These are phyloP conservation scores for Aspergillus floridensis DNA, from an alignment of 2,329 filamentous ascomycete genomes.

Conservation along the genomic window DNA sequence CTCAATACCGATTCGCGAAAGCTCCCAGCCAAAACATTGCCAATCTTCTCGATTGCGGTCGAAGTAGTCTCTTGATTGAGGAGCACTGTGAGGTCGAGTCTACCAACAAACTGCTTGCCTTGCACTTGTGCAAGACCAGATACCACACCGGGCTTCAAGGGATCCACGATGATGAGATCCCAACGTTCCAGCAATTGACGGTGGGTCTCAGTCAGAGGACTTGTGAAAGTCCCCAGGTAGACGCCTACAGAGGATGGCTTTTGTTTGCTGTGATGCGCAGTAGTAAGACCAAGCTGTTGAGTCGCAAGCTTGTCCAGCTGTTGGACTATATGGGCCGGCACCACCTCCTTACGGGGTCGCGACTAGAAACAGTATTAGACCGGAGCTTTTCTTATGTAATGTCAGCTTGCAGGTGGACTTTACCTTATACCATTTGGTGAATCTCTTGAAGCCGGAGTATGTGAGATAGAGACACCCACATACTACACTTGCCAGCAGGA, in stretches of 20 bases:
- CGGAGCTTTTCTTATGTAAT: background rate
- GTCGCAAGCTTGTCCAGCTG: slow-evolving; percentile 24
- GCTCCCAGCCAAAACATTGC: slow-evolving; percentile 23
- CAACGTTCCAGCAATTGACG: slow-evolving; percentile 39
- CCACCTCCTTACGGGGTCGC: slow-evolving; percentile 19
- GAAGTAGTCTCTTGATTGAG: slow-evolving; percentile 23
- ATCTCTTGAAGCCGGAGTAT: slow-evolving; percentile 24
- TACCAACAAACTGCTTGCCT: slow-evolving; percentile 28
- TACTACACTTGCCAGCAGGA: slow-evolving; percentile 31
- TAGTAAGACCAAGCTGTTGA: slow-evolving; percentile 22
- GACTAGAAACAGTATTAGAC: slow-evolving; percentile 21
- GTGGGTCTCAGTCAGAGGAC: slow-evolving; percentile 32
- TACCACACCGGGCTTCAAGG: slow-evolving; percentile 36
- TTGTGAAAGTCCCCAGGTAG: slow-evolving; percentile 42
- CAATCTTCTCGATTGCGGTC: slow-evolving; percentile 28
- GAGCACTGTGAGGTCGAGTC: slow-evolving; percentile 31
- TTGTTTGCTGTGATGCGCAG: slow-evolving; percentile 8
- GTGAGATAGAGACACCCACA: slow-evolving; percentile 30
- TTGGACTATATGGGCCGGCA: slow-evolving; percentile 25
- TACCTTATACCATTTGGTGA: slow-evolving; percentile 31
- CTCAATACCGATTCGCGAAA: slow-evolving; percentile 35
- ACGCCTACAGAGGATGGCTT: slow-evolving; percentile 43
- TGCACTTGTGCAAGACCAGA: slow-evolving; percentile 30
- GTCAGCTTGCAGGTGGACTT: background rate
- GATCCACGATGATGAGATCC: slow-evolving; percentile 48